Base-by-base conservation (phyloP, 768 basidiomycete genomes). In the Grammothele lineata region DNA sequence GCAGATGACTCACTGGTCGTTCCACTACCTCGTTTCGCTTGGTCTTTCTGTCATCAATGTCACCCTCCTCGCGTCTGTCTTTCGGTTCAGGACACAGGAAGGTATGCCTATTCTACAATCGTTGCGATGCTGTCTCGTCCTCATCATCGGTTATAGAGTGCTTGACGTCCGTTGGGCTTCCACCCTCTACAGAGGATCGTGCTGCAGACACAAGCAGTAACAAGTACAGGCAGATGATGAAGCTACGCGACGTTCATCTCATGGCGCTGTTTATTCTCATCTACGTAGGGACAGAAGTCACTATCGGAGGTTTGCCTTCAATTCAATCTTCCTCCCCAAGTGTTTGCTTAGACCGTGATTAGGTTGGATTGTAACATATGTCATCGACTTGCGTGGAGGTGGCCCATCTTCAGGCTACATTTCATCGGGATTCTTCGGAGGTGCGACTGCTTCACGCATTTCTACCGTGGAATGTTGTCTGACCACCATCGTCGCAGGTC, bases 1-100 rank as follows among this genome's bases (percentile, higher is more conserved):
- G 0, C 78, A 80, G 49, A 55, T 78, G 22, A 63, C 54, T 0
- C 74, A 67, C 30, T 92, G 90, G 91, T 86, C 82, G 0, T 83
- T 86, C 62, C 85, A 92, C 60, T 93, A 83, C 60, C 71, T 92
- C 6, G 69, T 69, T 1, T 88, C 87, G 0, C 64, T 92, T 1
- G 83, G 79, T 1, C 53, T 93, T 14, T 80, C 85, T 0, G 45
- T 80, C 19, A 51, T 69, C 38, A 90, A 86, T 50, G 70, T 74
- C 1, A 25, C 73, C 10, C 39, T 80, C 5, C 64, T 92, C 3
- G 53, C 73, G 2, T 47, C 57, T 5, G 77, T 87, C 3, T 92
- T 94, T 66, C 72, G 78, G 72, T 62, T 0, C 87, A 89, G 58
- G 82, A 90, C 57, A 82, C 15, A 25, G 10, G 39, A 40, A 27